Percentiles rank a stretch among this genome's conserved stretches.
phyloP scores from a whole-genome alignment of 768 basidiomycete species.

The Dictyophora rubrovolvata region DNA sequence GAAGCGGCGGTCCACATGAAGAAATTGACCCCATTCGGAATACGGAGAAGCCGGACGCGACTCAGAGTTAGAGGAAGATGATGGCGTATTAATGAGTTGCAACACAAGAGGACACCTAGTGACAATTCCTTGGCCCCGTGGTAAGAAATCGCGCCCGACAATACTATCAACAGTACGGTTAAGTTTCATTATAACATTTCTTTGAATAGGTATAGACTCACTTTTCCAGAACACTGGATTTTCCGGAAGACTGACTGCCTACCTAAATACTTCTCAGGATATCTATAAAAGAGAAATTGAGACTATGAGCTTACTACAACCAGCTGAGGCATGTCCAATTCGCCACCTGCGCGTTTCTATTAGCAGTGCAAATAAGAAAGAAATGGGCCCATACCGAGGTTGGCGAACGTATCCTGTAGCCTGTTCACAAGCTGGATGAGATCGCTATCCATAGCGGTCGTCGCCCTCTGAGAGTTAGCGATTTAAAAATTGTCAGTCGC shows the following conservation, averaged over 20 bases:
- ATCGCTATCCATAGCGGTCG: slow-evolving; percentile 72
- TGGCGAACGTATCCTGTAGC: slow-evolving; percentile 87
- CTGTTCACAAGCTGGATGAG: slow-evolving; percentile 92
- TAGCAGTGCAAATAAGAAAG: background rate
- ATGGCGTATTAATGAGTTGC: slow-evolving; percentile 89
- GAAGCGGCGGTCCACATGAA: slow-evolving; percentile 92
- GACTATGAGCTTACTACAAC: slow-evolving; percentile 55
- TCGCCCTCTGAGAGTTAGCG: background rate
- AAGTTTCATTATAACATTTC: background rate
- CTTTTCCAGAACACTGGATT: slow-evolving; percentile 96
- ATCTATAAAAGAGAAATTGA: background rate
- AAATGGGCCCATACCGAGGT: slow-evolving; percentile 51
- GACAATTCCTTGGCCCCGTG: slow-evolving; percentile 87
- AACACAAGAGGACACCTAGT: slow-evolving; percentile 92
- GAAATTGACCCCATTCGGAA: slow-evolving; percentile 93
- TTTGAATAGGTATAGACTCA: slow-evolving; percentile 29
- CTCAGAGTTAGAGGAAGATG: slow-evolving; percentile 36
- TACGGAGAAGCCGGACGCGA: slow-evolving; percentile 29
- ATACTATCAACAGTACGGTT: slow-evolving; percentile 44
- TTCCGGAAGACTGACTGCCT: slow-evolving; percentile 93
- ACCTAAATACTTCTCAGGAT: slow-evolving; percentile 40
- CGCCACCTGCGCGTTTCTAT: slow-evolving; percentile 46
- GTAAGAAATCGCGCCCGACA: slow-evolving; percentile 87
- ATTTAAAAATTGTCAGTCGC: background rate
- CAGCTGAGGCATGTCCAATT: slow-evolving; percentile 88